A percentile compares a stretch with the other conserved stretches of the same genome.
These are phyloP conservation scores for Pestalotiopsis sp. DNA, from an alignment of 2,329 filamentous ascomycete species.

Conservation along the genomic window DNA sequence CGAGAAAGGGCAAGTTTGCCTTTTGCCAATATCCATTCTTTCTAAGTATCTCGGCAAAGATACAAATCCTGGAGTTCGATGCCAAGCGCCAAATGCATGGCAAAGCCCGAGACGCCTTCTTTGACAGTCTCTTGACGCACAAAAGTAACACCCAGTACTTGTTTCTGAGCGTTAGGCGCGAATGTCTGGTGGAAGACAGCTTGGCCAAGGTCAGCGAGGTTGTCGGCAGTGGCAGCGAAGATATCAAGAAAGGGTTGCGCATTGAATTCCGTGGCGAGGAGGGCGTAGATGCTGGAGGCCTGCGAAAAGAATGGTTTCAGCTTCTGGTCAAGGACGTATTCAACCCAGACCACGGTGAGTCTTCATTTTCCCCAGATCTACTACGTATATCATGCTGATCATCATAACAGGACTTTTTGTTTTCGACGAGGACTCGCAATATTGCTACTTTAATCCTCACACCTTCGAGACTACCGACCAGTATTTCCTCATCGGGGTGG, in stretches of 20 bases:
- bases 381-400: not conserved
- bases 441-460: conserved; percentile 91
- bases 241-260: conserved; percentile 86
- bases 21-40: conserved; percentile 95
- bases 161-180: conserved; percentile 75
- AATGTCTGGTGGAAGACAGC: conserved; percentile 88
- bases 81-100: conserved; percentile 86
- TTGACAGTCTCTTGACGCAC: conserved; percentile 81
- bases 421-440: conserved; percentile 88
- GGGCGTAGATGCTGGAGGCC: conserved; percentile 85
- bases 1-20: conserved; percentile 72
- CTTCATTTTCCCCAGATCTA: not conserved
- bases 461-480: conserved; percentile 91
- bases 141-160: conserved; percentile 78
- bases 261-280: conserved; percentile 90
- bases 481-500: conserved; percentile 86
- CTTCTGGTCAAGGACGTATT: conserved; percentile 88
- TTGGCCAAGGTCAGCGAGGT: conserved; percentile 83
- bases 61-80: conserved; percentile 86
- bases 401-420: conserved; percentile 74
- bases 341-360: conserved; percentile 82
- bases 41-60: conserved; percentile 90
- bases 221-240: conserved; percentile 77
- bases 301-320: conserved; percentile 94
- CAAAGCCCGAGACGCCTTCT: conserved; percentile 87